Conservation (phyloP, 441 rosid genomes). For the Metrosideros polymorpha region DNA sequence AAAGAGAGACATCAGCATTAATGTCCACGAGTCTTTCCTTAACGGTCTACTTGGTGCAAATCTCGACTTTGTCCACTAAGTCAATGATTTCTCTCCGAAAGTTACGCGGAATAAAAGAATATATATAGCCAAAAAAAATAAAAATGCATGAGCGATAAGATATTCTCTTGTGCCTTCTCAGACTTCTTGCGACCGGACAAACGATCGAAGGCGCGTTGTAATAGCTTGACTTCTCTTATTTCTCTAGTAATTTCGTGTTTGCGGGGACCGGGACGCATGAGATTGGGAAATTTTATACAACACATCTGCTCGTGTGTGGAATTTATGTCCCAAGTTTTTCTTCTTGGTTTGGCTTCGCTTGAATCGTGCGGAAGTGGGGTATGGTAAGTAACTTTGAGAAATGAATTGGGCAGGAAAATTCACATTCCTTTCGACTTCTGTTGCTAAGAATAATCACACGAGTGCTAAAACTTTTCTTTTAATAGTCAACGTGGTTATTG, state of each 20-base stretch:
- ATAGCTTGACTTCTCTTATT: background rate
- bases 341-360: too few species aligned
- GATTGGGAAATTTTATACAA: background rate
- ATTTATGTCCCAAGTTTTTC: too few species aligned
- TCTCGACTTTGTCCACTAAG: too few species aligned
- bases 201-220: background rate
- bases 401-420: background rate
- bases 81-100: too few species aligned
- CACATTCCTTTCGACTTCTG: background rate
- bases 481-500: background rate
- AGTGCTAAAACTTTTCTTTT: background rate
- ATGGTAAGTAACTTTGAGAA: background rate
- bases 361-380: background rate
- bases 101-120: background rate
- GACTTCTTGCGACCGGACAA: background rate
- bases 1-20: too few species aligned
- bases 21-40: too few species aligned
- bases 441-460: background rate
- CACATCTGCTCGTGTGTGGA: too few species aligned
- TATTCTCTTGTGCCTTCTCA: background rate
- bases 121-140: too few species aligned
- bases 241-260: background rate
- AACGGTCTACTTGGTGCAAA: too few species aligned
- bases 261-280: background rate
- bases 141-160: background rate